These are phyloP conservation scores for Fusarium metavorans DNA, from an alignment of 2,329 filamentous ascomycete genomes.

Conservation along the genomic window DNA sequence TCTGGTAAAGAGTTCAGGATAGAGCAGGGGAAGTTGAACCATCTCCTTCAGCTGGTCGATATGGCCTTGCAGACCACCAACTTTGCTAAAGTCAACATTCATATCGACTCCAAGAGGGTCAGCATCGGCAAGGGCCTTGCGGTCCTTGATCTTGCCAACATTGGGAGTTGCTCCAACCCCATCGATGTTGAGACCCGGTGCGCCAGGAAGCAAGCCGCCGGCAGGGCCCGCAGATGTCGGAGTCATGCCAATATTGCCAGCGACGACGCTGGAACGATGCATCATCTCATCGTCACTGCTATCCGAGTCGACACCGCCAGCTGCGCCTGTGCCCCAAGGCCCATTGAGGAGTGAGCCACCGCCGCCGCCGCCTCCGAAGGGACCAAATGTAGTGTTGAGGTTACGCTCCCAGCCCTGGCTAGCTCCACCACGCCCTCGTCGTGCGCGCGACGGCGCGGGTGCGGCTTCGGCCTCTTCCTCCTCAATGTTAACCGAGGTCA, in stretches of 20 bases:
- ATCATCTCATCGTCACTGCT: constrained; percentile 94
- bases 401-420: constrained; percentile 78
- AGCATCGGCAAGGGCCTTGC: constrained; percentile 90
- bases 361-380: constrained; percentile 88
- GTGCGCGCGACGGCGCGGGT: constrained; percentile 76
- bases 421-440: constrained; percentile 72
- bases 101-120: constrained; percentile 94
- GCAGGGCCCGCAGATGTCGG: constrained; percentile 64
- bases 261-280: constrained; percentile 65
- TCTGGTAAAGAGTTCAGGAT: constrained; percentile 91
- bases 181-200: constrained; percentile 56
- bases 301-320: constrained; percentile 88
- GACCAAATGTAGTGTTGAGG: constrained; percentile 90
- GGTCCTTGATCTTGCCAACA: constrained; percentile 93
- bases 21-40: constrained; percentile 93
- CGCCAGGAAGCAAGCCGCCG: constrained; percentile 59
- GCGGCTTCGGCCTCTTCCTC: constrained; percentile 78
- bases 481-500: constrained; percentile 72
- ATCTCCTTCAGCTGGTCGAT: constrained; percentile 99
- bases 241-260: constrained; percentile 73
- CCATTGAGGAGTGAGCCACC: constrained; percentile 78
- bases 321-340: constrained; percentile 78
- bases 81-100: constrained; percentile 92
- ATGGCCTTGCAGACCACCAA: constrained; percentile 91
- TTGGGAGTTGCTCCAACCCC: constrained; percentile 73